Evolutionary conservation across 2,329 filamentous ascomycete species (phyloP), one percentile per base, ranked within the genome.

Genomic region (Thelonectria discophora): DNA sequence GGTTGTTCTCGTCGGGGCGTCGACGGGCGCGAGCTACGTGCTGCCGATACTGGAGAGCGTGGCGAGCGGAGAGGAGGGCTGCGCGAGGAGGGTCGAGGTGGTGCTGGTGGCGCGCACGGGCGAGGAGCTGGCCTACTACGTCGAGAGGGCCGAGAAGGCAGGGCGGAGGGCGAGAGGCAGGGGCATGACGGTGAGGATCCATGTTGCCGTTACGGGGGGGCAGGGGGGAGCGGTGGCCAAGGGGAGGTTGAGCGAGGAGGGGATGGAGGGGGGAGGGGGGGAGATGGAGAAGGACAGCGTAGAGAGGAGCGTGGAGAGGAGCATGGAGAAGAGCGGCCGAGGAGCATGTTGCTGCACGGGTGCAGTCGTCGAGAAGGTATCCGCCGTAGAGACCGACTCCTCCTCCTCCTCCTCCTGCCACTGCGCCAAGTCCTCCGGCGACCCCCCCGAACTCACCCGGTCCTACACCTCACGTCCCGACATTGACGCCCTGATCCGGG

Each of bases 21-120:
- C 86, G 0, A 89, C 86, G 0, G 86, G 86, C n/a, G 83, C 86
- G 1, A 88, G 86, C 3, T 88, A 86, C 57, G 86, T 84, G 1
- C 73, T 88, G 6, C 86, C 86, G 0, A 85, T 88, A 3, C 76
- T 88, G 1, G 86, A 88, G 65, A 82, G 80, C 62, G 76, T 86
- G 2, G 77, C 86, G 1, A 77, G 78, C 32, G 72, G 76, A 0
- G 75, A 74, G 10, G 65, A 60, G 2, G 79, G 78, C 11, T 88
- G 86, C 65, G 82, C 80, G 8, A 81, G 80, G 57, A 75, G 84
- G 21, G 76, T 88, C 9, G 81, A 86, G 20, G 82, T 88, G 20
- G 72, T 87, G 2, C 69, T 88, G 3, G 72, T 84, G 3, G 82
- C 85, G 2, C 80, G 76, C 46, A 82, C 82, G 53, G 78, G 79